Conservation (phyloP, 2,329 filamentous ascomycete species). For the Daldinia sp. region DNA sequence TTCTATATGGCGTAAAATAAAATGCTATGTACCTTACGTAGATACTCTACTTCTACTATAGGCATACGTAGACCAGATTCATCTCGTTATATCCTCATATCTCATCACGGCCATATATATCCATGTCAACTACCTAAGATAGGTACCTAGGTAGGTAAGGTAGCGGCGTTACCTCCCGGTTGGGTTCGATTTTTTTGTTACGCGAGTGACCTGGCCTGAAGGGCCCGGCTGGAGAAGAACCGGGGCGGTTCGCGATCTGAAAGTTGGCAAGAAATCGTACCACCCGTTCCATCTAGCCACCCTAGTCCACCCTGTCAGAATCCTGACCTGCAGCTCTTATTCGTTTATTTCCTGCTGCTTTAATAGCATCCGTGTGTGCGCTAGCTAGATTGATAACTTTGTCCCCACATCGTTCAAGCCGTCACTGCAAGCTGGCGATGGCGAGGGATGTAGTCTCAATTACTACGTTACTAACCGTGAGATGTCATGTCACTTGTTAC, state of each 20-base stretch:
- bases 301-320: slow-evolving; percentile 21
- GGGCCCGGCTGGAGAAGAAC: slow-evolving; percentile 13
- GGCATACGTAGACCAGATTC: not conserved
- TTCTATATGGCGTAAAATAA: not conserved
- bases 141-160: not conserved
- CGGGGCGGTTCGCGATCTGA: slow-evolving; percentile 25
- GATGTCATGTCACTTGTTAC: slow-evolving; percentile 28
- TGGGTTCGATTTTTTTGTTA: slow-evolving; percentile 13
- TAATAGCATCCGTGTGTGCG: not conserved
- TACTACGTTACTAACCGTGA: slow-evolving; percentile 32
- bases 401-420: slow-evolving; percentile 17
- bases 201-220: slow-evolving; percentile 19
- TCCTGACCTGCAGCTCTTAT: slow-evolving; percentile 20
- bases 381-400: slow-evolving; percentile 23
- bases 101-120: not conserved
- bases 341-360: slow-evolving; percentile 29
- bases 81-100: not conserved
- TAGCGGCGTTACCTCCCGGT: not conserved
- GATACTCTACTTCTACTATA: not conserved
- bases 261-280: slow-evolving; percentile 34
- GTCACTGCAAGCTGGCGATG: slow-evolving; percentile 12
- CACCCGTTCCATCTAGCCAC: slow-evolving; percentile 27
- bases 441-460: slow-evolving; percentile 7
- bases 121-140: not conserved
- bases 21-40: not conserved